phyloP scores from a whole-genome alignment of 208 protist species.

The Leishmania lainsoni region DNA sequence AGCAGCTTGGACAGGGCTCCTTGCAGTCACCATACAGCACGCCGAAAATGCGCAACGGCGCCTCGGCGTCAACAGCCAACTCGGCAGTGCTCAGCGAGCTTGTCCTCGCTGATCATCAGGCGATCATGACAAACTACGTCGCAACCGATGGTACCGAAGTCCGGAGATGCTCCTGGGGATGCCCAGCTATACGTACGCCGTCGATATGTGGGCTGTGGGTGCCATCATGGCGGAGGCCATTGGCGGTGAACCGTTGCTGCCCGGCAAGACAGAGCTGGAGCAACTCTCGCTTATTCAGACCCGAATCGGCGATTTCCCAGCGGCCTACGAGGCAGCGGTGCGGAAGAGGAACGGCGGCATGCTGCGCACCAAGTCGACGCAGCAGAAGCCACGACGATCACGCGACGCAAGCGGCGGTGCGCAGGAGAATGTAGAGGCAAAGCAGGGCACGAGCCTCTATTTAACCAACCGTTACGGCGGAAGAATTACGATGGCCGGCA shows the following conservation, averaged over 20 bases:
- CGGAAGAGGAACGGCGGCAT: constrained; percentile 48
- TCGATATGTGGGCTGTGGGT: constrained; percentile 93
- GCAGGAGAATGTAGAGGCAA: background rate
- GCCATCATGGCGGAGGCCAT: constrained; percentile 91
- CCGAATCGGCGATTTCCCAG: constrained; percentile 64
- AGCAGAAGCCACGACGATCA: background rate
- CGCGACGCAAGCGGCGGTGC: background rate
- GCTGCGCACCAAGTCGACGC: constrained; percentile 8
- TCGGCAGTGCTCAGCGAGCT: constrained; percentile 40
- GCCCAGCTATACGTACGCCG: constrained; percentile 68
- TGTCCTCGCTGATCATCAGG: constrained; percentile 41
- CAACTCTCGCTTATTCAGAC: constrained; percentile 84
- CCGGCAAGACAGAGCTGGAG: constrained; percentile 86
- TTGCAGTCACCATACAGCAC: background rate
- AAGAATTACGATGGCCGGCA: constrained; percentile 37
- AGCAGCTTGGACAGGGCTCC: background rate
- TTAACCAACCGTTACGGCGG: constrained; percentile 43
- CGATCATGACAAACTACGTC: constrained; percentile 90
- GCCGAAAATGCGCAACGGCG: background rate
- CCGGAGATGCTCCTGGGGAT: constrained; percentile 93
- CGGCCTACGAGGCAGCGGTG: constrained; percentile 47
- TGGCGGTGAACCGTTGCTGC: constrained; percentile 80
- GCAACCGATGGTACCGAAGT: constrained; percentile 93
- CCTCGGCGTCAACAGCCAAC: background rate
- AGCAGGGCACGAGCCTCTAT: constrained; percentile 24